A percentile compares a stretch with the other conserved stretches of the same genome.
Conservation (phyloP, 2,329 filamentous ascomycete species). For the Dactylonectria estremocensis region DNA sequence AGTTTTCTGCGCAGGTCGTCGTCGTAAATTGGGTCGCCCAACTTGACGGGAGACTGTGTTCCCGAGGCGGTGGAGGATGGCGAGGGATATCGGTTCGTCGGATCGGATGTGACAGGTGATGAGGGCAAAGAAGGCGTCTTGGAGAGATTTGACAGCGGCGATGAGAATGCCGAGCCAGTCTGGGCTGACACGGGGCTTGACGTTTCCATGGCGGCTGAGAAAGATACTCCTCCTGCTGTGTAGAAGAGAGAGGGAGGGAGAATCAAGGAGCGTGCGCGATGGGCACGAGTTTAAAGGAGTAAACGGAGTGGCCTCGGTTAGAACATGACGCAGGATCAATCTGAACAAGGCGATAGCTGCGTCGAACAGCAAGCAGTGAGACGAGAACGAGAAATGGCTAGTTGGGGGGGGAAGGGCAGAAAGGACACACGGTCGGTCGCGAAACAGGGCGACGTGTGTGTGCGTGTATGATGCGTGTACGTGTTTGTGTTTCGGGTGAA, state of each 20-base stretch:
- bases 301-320: slow-evolving; percentile 25
- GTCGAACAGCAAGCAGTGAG: neutral
- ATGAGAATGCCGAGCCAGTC: slow-evolving; percentile 61
- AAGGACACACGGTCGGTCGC: slow-evolving; percentile 8
- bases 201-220: slow-evolving; percentile 43
- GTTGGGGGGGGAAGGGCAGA: slow-evolving; percentile 5
- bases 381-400: neutral
- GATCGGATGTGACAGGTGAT: slow-evolving; percentile 59
- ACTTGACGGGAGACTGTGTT: slow-evolving; percentile 66
- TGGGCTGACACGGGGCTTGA: slow-evolving; percentile 53
- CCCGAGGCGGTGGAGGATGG: slow-evolving; percentile 65
- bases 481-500: neutral
- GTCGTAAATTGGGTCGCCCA: slow-evolving; percentile 56
- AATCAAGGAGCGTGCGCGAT: slow-evolving; percentile 31
- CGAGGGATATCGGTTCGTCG: slow-evolving; percentile 66
- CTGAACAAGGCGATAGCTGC: slow-evolving; percentile 11
- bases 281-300: slow-evolving; percentile 26
- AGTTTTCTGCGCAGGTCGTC: slow-evolving; percentile 49
- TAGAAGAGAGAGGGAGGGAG: slow-evolving; percentile 20
- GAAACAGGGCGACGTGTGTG: neutral
- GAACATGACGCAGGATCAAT: slow-evolving; percentile 28
- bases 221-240: slow-evolving; percentile 29
- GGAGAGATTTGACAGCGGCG: slow-evolving; percentile 69
- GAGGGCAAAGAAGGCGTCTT: slow-evolving; percentile 67
- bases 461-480: neutral